These are phyloP conservation scores for Daldinia eschscholtzii DNA, from an alignment of 2,329 filamentous ascomycete genomes.

Conservation along the genomic window DNA sequence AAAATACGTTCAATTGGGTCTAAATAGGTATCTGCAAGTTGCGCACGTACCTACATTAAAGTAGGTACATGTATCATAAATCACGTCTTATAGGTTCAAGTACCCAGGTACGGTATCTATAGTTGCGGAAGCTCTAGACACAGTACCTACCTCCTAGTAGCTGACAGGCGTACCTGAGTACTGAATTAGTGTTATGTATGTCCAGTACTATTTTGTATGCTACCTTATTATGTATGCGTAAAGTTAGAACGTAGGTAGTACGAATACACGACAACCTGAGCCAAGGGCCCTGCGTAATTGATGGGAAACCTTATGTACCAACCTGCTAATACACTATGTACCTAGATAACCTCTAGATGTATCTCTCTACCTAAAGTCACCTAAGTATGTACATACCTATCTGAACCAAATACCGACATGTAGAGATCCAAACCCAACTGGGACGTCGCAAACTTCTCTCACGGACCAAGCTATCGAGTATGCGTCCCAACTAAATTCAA, in stretches of 20 bases:
- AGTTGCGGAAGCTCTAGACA: neutral
- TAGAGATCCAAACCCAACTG: neutral
- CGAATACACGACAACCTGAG: neutral
- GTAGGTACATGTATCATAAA: conserved; percentile 6
- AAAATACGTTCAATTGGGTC: conserved; percentile 25
- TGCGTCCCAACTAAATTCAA: neutral
- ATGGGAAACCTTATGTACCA: neutral
- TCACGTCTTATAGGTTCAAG: conserved; percentile 1
- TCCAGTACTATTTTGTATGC: no score
- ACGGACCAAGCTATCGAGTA: neutral
- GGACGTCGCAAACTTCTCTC: neutral
- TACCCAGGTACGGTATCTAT: neutral
- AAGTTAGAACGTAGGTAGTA: neutral
- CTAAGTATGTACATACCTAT: neutral
- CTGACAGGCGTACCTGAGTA: neutral
- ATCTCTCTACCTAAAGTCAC: neutral
- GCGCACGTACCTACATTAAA: conserved; percentile 17
- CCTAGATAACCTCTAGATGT: no score
- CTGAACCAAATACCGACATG: no score
- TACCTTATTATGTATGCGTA: neutral
- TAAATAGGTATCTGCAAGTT: conserved; percentile 21
- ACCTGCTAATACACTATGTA: no score
- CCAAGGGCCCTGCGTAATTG: neutral
- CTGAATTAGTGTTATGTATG: neutral
- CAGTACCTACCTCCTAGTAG: neutral